Evolutionary conservation across 139 green algal genomes (phyloP).

Genomic region (Desmodesmus armatus): DNA sequence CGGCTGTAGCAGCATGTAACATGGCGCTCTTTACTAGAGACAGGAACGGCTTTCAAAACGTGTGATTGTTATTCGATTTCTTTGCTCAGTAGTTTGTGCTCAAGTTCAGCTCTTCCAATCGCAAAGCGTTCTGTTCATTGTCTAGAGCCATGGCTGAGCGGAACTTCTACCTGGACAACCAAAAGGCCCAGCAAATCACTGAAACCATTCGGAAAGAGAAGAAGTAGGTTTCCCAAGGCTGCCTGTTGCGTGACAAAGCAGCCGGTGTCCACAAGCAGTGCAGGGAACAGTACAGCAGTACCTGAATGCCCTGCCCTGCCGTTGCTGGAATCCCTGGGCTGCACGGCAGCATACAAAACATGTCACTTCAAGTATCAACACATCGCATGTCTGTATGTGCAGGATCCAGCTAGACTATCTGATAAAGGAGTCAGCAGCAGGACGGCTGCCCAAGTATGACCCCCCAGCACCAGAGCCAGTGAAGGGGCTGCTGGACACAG

Average conservation of each 20-base stretch:
- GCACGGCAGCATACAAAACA: neutral
- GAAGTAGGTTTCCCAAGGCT: neutral
- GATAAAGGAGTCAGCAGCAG: constrained; percentile 51
- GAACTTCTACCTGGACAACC: constrained; percentile 41
- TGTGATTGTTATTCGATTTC: no score
- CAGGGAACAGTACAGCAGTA: no score
- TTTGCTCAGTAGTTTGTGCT: no score
- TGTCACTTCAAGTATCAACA: neutral
- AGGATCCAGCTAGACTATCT: constrained; percentile 49
- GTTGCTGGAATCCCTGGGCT: neutral
- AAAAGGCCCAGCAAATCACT: constrained; percentile 5
- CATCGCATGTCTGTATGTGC: neutral
- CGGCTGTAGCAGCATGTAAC: no score
- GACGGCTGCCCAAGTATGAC: constrained; percentile 37
- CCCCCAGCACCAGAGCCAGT: constrained; percentile 21
- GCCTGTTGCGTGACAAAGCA: neutral
- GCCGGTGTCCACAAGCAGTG: neutral
- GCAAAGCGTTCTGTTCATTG: no score
- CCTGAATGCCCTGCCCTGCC: neutral
- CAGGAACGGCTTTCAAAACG: no score
- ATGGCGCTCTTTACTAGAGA: no score
- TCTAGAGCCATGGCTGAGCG: constrained; percentile 13
- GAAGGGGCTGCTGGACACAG: constrained; percentile 47
- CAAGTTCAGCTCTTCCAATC: no score
- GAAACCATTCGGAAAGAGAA: constrained; percentile 39